Percentiles rank a stretch among this genome's conserved stretches.
These are phyloP conservation scores for Pseudophaeomoniella oleicola DNA, from an alignment of 2,329 filamentous ascomycete species.

Conservation along the genomic window DNA sequence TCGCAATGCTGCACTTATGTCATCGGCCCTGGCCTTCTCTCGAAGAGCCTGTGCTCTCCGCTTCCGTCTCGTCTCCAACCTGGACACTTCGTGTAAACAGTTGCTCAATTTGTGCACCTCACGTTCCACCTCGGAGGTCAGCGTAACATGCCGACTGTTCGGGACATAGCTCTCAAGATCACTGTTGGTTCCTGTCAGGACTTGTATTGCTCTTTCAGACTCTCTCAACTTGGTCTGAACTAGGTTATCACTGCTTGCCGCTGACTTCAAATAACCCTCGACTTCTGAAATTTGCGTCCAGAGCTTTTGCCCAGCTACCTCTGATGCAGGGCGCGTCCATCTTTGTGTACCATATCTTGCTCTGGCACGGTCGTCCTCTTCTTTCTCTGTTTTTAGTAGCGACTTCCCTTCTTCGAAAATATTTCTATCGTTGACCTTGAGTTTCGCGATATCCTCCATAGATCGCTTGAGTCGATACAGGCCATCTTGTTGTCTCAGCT, in stretches of 20 bases:
- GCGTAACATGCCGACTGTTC: constrained; percentile 61
- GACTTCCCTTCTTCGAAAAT: constrained; percentile 74
- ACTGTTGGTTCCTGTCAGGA: constrained; percentile 67
- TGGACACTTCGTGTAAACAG: constrained; percentile 69
- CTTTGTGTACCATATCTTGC: constrained; percentile 73
- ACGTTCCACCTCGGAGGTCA: constrained; percentile 66
- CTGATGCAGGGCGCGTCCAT: constrained; percentile 60
- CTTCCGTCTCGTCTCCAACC: constrained; percentile 66
- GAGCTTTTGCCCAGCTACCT: constrained; percentile 55
- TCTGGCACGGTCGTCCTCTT: constrained; percentile 65
- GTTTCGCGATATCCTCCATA: constrained; percentile 76
- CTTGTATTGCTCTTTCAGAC: constrained; percentile 57
- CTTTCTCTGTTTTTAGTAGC: constrained; percentile 62
- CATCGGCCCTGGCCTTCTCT: constrained; percentile 70
- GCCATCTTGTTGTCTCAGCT: constrained; percentile 82
- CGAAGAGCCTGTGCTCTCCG: constrained; percentile 66
- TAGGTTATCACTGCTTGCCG: constrained; percentile 49
- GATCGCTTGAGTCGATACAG: constrained; percentile 61
- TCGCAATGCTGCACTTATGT: constrained; percentile 71
- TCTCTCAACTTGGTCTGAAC: constrained; percentile 67
- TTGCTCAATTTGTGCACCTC: constrained; percentile 64
- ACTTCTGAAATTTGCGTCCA: constrained; percentile 66
- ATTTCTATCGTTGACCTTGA: constrained; percentile 64
- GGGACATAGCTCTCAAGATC: constrained; percentile 81
- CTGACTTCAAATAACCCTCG: constrained; percentile 68